A percentile compares a stretch with the other conserved stretches of the same genome.
These are phyloP conservation scores for Graphilbum fragrans DNA, from an alignment of 2,329 filamentous ascomycete species.

Conservation along the genomic window DNA sequence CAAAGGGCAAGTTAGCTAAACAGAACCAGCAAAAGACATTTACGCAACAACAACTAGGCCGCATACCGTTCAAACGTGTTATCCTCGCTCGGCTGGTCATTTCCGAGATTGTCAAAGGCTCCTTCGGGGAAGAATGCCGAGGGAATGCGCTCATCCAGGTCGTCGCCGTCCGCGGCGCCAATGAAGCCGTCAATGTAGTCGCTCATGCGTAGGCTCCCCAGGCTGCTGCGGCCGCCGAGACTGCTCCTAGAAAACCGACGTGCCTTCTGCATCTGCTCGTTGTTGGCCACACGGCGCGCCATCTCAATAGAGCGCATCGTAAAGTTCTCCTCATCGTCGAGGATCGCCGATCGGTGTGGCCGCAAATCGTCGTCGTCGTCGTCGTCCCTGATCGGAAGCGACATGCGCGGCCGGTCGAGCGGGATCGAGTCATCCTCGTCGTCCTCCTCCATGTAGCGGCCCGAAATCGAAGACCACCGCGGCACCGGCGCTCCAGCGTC, in stretches of 20 bases:
- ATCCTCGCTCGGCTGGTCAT: conserved; percentile 24
- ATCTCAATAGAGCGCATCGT: conserved; percentile 49
- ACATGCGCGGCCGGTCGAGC: conserved; percentile 39
- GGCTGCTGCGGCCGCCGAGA: conserved; percentile 35
- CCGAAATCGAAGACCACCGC: neutral
- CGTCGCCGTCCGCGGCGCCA: conserved; percentile 16
- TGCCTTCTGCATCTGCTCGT: conserved; percentile 22
- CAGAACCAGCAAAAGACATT: too few species aligned
- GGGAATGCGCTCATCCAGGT: conserved; percentile 28
- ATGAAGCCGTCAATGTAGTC: conserved; percentile 30
- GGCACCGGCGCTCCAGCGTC: neutral
- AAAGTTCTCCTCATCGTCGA: conserved; percentile 42
- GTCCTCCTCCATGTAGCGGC: conserved; percentile 33
- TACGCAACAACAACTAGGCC: neutral
- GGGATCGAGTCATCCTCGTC: conserved; percentile 35
- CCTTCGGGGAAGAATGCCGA: conserved; percentile 40
- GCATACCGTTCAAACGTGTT: conserved; percentile 30
- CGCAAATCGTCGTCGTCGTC: conserved; percentile 34
- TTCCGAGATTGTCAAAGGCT: conserved; percentile 28
- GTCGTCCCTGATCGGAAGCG: conserved; percentile 33
- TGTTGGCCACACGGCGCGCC: conserved; percentile 37
- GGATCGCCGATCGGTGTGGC: conserved; percentile 38
- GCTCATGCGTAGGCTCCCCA: conserved; percentile 41
- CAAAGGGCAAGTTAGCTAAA: neutral
- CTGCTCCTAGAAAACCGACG: conserved; percentile 37